Percentiles rank a stretch among this genome's conserved stretches.
These are phyloP conservation scores for Centaurea solstitialis DNA, from an alignment of 129 eudicot species.

Conservation along the genomic window DNA sequence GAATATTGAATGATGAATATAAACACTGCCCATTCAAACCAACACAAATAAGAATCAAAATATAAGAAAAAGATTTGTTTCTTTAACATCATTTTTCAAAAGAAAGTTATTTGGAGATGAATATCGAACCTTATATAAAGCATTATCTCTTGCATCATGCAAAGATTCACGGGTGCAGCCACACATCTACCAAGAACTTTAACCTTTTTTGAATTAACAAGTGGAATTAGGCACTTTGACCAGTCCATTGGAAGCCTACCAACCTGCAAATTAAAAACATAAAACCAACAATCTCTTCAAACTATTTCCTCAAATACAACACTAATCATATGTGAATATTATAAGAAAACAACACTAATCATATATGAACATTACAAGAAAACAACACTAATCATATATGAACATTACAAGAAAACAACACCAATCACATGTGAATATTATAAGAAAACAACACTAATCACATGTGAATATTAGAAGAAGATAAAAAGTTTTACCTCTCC, in stretches of 20 bases:
- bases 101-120: not conserved
- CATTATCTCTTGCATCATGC: slow-evolving; percentile 73
- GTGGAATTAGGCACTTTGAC: slow-evolving; percentile 83
- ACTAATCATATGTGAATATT: no score
- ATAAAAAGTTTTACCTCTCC: no score
- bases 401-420: no score
- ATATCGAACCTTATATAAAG: slow-evolving; percentile 56
- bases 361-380: no score
- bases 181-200: slow-evolving; percentile 74
- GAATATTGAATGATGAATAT: no score
- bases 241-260: slow-evolving; percentile 90
- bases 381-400: no score
- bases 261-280: slow-evolving; percentile 46
- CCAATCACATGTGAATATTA: no score
- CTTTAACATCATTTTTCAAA: not conserved
- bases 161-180: slow-evolving; percentile 60
- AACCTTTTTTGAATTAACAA: slow-evolving; percentile 73
- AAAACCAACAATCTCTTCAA: not conserved
- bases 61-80: not conserved
- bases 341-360: no score
- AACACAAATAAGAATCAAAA: not conserved
- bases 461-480: no score
- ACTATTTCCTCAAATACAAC: not conserved
- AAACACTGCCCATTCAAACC: no score
- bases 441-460: no score